Percentiles rank a stretch among this genome's conserved stretches.
Conservation (phyloP, 257 asterid species). For the Striga asiatica region DNA sequence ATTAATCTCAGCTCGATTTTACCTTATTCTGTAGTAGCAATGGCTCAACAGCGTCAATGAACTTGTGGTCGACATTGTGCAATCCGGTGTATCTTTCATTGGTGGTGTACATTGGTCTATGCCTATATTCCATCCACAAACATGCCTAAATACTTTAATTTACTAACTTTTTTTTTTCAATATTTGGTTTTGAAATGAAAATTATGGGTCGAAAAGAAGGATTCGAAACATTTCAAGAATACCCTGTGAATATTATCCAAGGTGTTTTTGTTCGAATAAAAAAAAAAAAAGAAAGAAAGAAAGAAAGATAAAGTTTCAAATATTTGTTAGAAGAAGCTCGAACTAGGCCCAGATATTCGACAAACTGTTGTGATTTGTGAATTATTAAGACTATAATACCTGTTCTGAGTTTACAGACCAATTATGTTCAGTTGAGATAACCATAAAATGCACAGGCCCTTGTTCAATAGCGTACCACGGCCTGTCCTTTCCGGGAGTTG, state of each 20-base stretch:
- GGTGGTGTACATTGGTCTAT: constrained; percentile 81
- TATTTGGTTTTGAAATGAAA: neutral
- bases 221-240: neutral
- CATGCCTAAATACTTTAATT: no score
- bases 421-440: constrained; percentile 74
- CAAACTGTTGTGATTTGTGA: no score
- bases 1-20: neutral
- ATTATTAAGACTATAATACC: constrained; percentile 10
- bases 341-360: no score
- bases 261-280: constrained; percentile 69
- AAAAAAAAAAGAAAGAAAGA: no score
- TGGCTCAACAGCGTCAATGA: constrained; percentile 66
- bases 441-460: constrained; percentile 68
- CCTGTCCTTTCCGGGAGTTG: constrained; percentile 53
- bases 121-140: constrained; percentile 32
- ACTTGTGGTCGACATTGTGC: constrained; percentile 37
- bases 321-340: no score
- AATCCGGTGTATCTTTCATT: constrained; percentile 1
- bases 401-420: constrained; percentile 33
- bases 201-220: neutral
- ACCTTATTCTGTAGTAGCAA: constrained; percentile 53
- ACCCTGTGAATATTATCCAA: constrained; percentile 80
- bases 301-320: no score
- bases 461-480: constrained; percentile 92
- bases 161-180: no score